Evolutionary conservation across 2,329 filamentous ascomycete genomes (phyloP), one percentile per base, ranked within the genome.

Genomic region (Blastomyces silverae): DNA sequence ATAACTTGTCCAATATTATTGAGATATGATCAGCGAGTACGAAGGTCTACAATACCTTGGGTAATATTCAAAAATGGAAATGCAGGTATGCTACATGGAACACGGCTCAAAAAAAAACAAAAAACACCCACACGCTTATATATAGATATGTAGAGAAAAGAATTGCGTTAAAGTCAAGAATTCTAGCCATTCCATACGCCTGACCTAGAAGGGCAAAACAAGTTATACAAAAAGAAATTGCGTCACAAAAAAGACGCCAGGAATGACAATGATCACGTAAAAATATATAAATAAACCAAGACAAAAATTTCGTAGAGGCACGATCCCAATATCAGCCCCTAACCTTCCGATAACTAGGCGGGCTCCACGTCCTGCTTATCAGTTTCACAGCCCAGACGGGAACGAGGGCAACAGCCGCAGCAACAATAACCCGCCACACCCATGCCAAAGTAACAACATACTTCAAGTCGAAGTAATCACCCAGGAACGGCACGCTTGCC

Each of bases 281-380:
- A 25, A 52, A 11, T 3, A 50, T 11, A 52, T 25, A 25, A 52
- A 52, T 10, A 52, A 25, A 13, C 2, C n/a, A 52, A 25, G 10
- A 52, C 11, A 52, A 52, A 25, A 25, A 28, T 22, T 34, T 39
- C 8, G 22, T 25, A 52, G 15, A 28, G 22, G 10, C n/a, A 11
- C 4, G 6, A 52, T 22, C 11, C 11, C n/a, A 25, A 34, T 11
- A 55, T 17, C 67, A 79, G 6, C 78, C 78, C 60, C 78, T 73
- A 15, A 99, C 92, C 81, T 99, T 99, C 72, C 94, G 84, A 79
- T 97, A 97, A 73, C 90, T 96, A 25, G 92, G 92, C 67, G 94
- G 94, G 78, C 89, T 92, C 82, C 96, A 88, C 66, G 87, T 91
- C 73, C 91, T 84, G 71, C 89, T 84, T 69, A 97, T 89, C 66